Conservation (phyloP, 2,329 filamentous ascomycete species). For the Exophiala lecanii-corni region DNA sequence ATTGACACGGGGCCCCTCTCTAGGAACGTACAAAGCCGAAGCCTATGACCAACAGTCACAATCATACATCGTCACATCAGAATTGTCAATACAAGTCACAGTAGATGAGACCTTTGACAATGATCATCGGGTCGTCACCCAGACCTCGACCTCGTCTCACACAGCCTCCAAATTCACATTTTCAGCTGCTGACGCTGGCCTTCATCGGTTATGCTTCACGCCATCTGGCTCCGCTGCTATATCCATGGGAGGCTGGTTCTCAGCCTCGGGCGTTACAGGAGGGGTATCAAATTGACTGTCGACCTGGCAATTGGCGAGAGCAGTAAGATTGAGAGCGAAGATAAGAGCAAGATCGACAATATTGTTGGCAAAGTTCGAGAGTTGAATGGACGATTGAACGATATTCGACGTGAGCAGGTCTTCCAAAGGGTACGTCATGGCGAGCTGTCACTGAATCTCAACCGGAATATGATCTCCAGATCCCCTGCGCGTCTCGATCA, state of each 20-base stretch:
- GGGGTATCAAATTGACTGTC: slow-evolving; percentile 75
- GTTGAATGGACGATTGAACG: slow-evolving; percentile 77
- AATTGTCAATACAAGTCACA: slow-evolving; percentile 79
- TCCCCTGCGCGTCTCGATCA: too few relatives aligned
- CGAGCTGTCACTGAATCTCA: too few relatives aligned
- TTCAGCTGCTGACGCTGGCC: slow-evolving; percentile 86
- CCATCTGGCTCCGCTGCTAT: slow-evolving; percentile 68
- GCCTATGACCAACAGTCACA: slow-evolving; percentile 70
- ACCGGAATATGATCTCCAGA: not conserved
- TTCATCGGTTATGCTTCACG: slow-evolving; percentile 93
- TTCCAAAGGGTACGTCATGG: slow-evolving; percentile 76
- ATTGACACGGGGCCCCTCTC: not conserved
- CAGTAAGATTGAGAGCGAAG: slow-evolving; percentile 84
- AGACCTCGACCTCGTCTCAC: slow-evolving; percentile 66
- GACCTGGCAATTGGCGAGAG: slow-evolving; percentile 95
- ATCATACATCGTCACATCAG: slow-evolving; percentile 67
- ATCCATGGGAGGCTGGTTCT: slow-evolving; percentile 67
- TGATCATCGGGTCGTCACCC: slow-evolving; percentile 80
- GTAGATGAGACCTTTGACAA: slow-evolving; percentile 97
- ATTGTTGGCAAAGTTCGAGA: slow-evolving; percentile 85
- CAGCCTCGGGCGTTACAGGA: slow-evolving; percentile 60
- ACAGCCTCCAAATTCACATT: slow-evolving; percentile 86
- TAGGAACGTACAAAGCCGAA: slow-evolving; percentile 79
- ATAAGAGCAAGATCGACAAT: slow-evolving; percentile 89
- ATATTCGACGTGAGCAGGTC: slow-evolving; percentile 90